Conservation (phyloP, 495 filamentous ascomycete species). For the Aspergillus bridgeri region DNA sequence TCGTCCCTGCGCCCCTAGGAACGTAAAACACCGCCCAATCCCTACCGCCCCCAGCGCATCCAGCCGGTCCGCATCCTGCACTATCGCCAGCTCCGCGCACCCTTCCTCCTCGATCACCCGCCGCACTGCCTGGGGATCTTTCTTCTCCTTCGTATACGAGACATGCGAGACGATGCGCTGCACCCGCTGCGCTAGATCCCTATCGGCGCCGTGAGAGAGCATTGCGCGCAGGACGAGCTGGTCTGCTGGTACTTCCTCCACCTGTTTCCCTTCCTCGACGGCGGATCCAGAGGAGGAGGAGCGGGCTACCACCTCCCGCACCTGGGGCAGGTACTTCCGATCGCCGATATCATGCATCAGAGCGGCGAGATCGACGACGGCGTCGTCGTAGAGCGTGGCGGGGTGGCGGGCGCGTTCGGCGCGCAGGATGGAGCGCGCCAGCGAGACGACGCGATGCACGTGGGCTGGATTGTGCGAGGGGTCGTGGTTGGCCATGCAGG, state of each 20-base stretch:
- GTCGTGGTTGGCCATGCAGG: conserved; percentile 80
- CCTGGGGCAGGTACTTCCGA: conserved; percentile 62
- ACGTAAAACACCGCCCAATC: conserved; percentile 75
- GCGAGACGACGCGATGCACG: conserved; percentile 70
- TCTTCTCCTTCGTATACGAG: conserved; percentile 70
- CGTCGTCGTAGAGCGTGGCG: conserved; percentile 38
- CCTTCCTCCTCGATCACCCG: conserved; percentile 45
- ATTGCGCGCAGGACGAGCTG: conserved; percentile 58
- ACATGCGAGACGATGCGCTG: conserved; percentile 70
- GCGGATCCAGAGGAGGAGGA: neutral
- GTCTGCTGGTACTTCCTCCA: conserved; percentile 43
- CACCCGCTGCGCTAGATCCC: conserved; percentile 56
- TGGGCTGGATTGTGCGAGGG: conserved; percentile 83
- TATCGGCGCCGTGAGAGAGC: conserved; percentile 48
- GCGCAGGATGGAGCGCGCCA: conserved; percentile 60
- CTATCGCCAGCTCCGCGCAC: conserved; percentile 73
- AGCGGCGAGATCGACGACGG: conserved; percentile 65
- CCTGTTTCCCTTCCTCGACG: neutral
- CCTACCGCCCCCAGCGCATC: conserved; percentile 88
- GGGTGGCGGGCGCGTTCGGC: conserved; percentile 35
- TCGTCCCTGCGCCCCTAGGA: conserved; percentile 57
- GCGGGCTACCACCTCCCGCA: neutral
- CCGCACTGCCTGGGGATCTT: conserved; percentile 51
- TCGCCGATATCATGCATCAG: conserved; percentile 88
- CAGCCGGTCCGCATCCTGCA: conserved; percentile 87